These are phyloP conservation scores for Colletotrichum lini DNA, from an alignment of 2,329 filamentous ascomycete genomes.

Conservation along the genomic window DNA sequence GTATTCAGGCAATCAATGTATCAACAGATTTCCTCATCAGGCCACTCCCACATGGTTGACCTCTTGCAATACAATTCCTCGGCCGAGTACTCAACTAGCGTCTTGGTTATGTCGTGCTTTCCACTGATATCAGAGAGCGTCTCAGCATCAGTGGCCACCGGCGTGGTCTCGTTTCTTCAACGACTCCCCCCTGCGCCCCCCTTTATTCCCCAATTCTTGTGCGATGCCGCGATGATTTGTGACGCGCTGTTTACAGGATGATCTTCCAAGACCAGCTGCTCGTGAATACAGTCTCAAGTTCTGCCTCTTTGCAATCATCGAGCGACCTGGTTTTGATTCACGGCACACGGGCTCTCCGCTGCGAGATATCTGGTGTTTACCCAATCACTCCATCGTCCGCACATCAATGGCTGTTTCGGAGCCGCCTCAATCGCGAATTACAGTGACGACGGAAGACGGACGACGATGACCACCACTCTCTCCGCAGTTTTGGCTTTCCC, in stretches of 20 bases:
- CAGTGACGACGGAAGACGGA: neutral
- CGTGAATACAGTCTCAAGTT: neutral
- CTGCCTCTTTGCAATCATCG: neutral
- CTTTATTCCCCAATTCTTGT: neutral
- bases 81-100: neutral
- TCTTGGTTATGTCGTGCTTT: neutral
- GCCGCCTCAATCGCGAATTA: neutral
- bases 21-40: neutral
- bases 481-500: neutral
- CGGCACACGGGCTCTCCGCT: neutral
- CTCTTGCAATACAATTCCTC: neutral
- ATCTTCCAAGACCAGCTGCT: neutral
- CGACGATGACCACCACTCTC: neutral
- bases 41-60: neutral
- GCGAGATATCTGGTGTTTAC: neutral
- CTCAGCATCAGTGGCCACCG: neutral
- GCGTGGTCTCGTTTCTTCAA: neutral
- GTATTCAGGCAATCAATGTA: neutral
- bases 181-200: too few relatives aligned
- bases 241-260: neutral
- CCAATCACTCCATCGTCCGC: neutral
- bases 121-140: neutral
- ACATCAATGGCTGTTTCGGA: neutral
- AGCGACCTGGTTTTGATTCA: neutral
- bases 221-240: conserved; percentile 10